A percentile compares a stretch with the other conserved stretches of the same genome.
phyloP scores from a whole-genome alignment of 2,329 filamentous ascomycete species.

The Trichoderma simmonsii region DNA sequence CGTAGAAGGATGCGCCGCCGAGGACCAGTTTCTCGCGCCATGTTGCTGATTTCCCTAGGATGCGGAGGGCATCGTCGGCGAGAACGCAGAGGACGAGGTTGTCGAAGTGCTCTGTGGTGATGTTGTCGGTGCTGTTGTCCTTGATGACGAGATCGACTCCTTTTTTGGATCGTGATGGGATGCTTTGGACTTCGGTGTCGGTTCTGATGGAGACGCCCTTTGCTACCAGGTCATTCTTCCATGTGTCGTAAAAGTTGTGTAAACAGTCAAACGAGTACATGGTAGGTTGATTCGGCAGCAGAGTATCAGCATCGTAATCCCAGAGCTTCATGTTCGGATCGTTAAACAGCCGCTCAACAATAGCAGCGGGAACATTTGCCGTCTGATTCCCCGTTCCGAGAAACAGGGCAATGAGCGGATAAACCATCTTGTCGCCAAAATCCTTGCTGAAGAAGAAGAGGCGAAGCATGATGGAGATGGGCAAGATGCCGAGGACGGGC shows the following conservation, averaged over 20 bases:
- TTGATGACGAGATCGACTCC: constrained; percentile 53
- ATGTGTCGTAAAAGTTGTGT: constrained; percentile 57
- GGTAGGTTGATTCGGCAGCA: constrained; percentile 57
- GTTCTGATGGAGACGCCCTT: constrained; percentile 56
- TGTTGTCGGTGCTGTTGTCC: constrained; percentile 49
- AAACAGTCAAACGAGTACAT: constrained; percentile 67
- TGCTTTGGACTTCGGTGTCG: constrained; percentile 52
- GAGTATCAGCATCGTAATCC: constrained; percentile 54
- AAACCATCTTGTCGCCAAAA: constrained; percentile 67
- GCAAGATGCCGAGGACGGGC: constrained; percentile 56
- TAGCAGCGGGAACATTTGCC: constrained; percentile 65
- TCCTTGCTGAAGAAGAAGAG: constrained; percentile 67
- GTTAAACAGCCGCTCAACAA: constrained; percentile 60
- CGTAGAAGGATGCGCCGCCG: constrained; percentile 65
- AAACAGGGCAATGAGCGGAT: constrained; percentile 70
- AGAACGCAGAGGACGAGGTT: constrained; percentile 64
- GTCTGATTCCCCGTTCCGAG: constrained; percentile 73
- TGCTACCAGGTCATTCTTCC: constrained; percentile 51
- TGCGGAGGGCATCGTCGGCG: constrained; percentile 61
- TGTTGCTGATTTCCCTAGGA: constrained; percentile 56
- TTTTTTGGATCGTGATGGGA: constrained; percentile 49
- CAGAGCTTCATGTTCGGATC: constrained; percentile 59
- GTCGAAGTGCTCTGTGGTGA: constrained; percentile 55
- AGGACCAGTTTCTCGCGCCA: constrained; percentile 64
- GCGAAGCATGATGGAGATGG: constrained; percentile 62